A percentile compares a stretch with the other conserved stretches of the same genome.
phyloP scores from a whole-genome alignment of 2,329 filamentous ascomycete genomes.

The Colletotrichum costaricense region DNA sequence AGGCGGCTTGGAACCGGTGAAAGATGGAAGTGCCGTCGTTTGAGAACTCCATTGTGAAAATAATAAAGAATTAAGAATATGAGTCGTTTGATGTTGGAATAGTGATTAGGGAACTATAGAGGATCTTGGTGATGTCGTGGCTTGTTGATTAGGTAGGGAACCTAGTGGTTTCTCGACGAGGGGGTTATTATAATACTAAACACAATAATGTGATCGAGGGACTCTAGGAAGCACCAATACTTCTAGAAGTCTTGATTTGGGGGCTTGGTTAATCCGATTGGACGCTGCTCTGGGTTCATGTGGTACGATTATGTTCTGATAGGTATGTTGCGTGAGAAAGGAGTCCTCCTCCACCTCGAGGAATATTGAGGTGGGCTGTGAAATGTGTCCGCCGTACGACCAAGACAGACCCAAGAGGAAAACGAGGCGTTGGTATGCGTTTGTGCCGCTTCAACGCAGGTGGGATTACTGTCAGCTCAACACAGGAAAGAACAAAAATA shows the following conservation, averaged over 20 bases:
- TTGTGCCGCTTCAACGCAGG: slow-evolving; percentile 3
- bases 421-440: slow-evolving; percentile 1
- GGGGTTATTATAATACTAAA: slow-evolving; percentile 11
- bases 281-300: not conserved
- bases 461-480: slow-evolving; percentile 2
- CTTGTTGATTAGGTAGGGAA: not conserved
- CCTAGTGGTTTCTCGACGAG: not conserved
- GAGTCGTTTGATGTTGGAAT: not conserved
- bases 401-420: not conserved
- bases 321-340: not conserved
- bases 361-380: slow-evolving; percentile 10
- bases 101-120: slow-evolving; percentile 11
- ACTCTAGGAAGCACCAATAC: not conserved
- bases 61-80: not conserved
- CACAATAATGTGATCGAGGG: not conserved
- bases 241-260: not conserved
- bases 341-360: not conserved
- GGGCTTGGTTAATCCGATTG: not conserved
- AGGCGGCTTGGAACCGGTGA: slow-evolving; percentile 33
- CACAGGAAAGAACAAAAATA: not conserved
- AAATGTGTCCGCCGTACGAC: not conserved
- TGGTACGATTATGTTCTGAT: slow-evolving; percentile 3
- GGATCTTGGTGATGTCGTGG: not conserved
- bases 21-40: slow-evolving; percentile 33
- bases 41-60: slow-evolving; percentile 31